Conservation (phyloP, 805 yeast species). For the Spathaspora sp. region DNA sequence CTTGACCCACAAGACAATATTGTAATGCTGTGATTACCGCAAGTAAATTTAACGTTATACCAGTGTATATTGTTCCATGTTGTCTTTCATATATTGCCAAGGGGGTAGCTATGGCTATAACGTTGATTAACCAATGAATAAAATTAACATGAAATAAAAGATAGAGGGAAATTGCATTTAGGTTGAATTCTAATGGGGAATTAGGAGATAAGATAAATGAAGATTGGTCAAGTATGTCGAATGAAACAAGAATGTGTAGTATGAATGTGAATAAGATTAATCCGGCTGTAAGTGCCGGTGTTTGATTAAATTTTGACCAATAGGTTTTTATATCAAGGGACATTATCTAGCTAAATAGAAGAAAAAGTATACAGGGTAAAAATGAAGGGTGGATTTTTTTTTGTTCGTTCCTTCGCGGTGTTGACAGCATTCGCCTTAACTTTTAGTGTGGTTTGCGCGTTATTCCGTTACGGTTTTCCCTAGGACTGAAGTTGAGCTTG, state of each 20-base stretch:
- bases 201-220: conserved; percentile 51
- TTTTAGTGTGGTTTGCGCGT: too few species aligned
- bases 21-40: conserved; percentile 68
- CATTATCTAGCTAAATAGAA: background rate
- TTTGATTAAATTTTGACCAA: conserved; percentile 7
- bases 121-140: conserved; percentile 60
- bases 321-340: background rate
- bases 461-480: too few species aligned
- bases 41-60: conserved; percentile 67
- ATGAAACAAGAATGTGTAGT: conserved; percentile 36
- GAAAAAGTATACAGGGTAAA: background rate
- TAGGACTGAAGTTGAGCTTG: background rate
- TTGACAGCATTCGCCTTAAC: too few species aligned
- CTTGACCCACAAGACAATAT: conserved; percentile 49
- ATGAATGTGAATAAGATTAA: conserved; percentile 50
- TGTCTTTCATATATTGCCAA: conserved; percentile 61
- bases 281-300: conserved; percentile 64
- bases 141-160: conserved; percentile 65
- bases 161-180: conserved; percentile 63
- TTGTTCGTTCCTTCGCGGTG: background rate
- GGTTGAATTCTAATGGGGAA: conserved; percentile 44
- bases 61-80: conserved; percentile 86
- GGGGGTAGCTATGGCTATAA: conserved; percentile 54
- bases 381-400: background rate
- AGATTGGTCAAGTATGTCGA: conserved; percentile 19